Base-by-base conservation (phyloP, 352 stramenopile species). In the Elongisporangium undulatum region DNA sequence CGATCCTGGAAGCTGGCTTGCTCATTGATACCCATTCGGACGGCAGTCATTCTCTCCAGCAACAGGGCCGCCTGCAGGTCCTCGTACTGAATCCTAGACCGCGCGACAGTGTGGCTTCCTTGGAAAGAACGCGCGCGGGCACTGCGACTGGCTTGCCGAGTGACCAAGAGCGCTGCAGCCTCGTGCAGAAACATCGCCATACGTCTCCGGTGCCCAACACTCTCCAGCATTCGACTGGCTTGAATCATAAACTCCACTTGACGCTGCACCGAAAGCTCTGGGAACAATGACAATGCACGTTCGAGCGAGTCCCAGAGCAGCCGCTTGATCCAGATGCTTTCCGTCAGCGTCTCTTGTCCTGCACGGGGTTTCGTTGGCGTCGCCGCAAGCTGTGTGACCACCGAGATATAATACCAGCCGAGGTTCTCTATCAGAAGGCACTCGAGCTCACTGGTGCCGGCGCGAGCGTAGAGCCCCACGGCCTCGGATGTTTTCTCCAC, bases 401-500 rank as follows among this genome's bases (percentile, higher is more conserved):
- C 72, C 2, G 63, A 55, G 4, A 81, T 74, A 54, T 92, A 94
- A 49, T 93, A 92, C 71, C 75, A 88, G 2, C 75, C 86, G 6
- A 92, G 56, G 49, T 87, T 81, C 52, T 89, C 69, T 21, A 95
- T 72, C 2, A 95, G 55, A 38, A 85, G 41, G 54, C 76, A 85
- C 61, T 94, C 84, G n/a, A 95, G 75, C 24, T 88, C 82, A 15
- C 26, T 68, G 45, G 81, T 84, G 22, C 82, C 76, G 4, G 78
- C 81, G 24, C 77, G 80, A 1, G 79, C 73, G 62, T 95, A 95
- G 54, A 90, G 64, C 8, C 65, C 58, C 15, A 90, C 59, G 0
- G 86, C 84, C 39, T 95, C 86, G 0, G 84, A 92, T 0, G 79
- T 71, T 59, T 91, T 90, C 29, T 95, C 86, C 39, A 93, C 70